Evolutionary conservation across 2,329 filamentous ascomycete species (phyloP).

Genomic region (Alternaria brassicicola): DNA sequence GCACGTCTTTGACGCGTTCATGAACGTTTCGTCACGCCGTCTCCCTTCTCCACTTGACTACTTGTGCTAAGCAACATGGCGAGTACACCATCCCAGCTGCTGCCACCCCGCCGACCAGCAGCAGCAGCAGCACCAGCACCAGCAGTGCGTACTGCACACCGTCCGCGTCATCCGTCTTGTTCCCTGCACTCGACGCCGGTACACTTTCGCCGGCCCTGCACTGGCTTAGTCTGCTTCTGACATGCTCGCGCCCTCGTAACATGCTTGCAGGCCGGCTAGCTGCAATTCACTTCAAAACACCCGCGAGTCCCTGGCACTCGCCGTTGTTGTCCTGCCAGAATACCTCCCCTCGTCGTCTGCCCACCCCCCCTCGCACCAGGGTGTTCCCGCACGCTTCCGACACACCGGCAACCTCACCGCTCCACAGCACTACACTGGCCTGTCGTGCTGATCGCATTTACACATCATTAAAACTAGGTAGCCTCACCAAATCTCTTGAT

Average conservation of each 20-base stretch:
- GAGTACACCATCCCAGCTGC: constrained; percentile 2
- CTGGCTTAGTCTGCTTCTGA: constrained; percentile 25
- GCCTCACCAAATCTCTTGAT: constrained; percentile 31
- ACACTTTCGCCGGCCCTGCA: constrained; percentile 21
- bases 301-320: constrained; percentile 35
- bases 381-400: constrained; percentile 43
- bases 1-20: constrained; percentile 1
- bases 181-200: constrained; percentile 28
- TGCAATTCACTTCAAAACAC: constrained; percentile 34
- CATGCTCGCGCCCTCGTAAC: constrained; percentile 16
- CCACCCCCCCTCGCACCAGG: constrained; percentile 38
- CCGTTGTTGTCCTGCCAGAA: constrained; percentile 30
- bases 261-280: constrained; percentile 26
- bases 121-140: too few species aligned
- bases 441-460: constrained; percentile 34
- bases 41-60: background rate
- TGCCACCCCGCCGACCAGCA: constrained; percentile 27
- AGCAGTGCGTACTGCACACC: constrained; percentile 2
- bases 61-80: background rate
- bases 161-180: constrained; percentile 39
- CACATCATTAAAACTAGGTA: constrained; percentile 24
- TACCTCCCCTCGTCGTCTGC: constrained; percentile 31
- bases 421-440: constrained; percentile 32
- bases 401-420: constrained; percentile 35
- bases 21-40: background rate